Base-by-base conservation (phyloP, 1,284 basidiomycete species). In the Ganoderma sinense region DNA sequence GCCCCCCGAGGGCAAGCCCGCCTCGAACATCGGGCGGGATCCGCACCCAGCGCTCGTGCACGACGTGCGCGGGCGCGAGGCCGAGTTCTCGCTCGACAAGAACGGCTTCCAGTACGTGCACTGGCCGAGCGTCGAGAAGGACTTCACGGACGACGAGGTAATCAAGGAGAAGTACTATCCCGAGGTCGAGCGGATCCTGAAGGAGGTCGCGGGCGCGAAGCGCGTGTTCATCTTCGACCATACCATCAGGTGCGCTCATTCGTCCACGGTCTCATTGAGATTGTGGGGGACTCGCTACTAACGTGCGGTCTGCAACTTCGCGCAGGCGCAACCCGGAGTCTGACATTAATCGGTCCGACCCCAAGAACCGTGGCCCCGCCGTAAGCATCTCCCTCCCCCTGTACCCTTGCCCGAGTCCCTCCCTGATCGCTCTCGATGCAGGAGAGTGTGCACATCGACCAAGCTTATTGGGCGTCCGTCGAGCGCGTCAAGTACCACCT, bases 401-500 rank as follows among this genome's bases (percentile, higher is more conserved):
- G 3, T n/a, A 11, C 0, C 41, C 6, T n/a, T 1, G 1, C 61
- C 11, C 13, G 23, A 7, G 8, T 13, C 26, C 16, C 55, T n/a
- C 18, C 13, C 58, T 16, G 0, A 20, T 3, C 7, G 55, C 33
- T 48, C 45, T n/a, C 20, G 20, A 8, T 48, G 45, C 65, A 79
- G 80, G 74, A 75, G 61, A 76, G 74, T 48, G 86, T 86, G 0
- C 89, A 91, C 74, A 85, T 89, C 66, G 90, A 91, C 76, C 89
- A 91, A 78, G 89, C 89, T 0, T 82, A 81, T 51, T 73, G 80
- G 14, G 84, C 88, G 3, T 80, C 86, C 16, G 79, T 85, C 26
- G 81, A 80, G 2, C 86, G 89, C 26, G 88, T 91, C 2, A 84
- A 85, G 69, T 82, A 85, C 16, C 88, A 90, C 71, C 82, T 88